These are phyloP conservation scores for Termitomyces sp. DNA, from an alignment of 768 basidiomycete genomes.

Conservation along the genomic window DNA sequence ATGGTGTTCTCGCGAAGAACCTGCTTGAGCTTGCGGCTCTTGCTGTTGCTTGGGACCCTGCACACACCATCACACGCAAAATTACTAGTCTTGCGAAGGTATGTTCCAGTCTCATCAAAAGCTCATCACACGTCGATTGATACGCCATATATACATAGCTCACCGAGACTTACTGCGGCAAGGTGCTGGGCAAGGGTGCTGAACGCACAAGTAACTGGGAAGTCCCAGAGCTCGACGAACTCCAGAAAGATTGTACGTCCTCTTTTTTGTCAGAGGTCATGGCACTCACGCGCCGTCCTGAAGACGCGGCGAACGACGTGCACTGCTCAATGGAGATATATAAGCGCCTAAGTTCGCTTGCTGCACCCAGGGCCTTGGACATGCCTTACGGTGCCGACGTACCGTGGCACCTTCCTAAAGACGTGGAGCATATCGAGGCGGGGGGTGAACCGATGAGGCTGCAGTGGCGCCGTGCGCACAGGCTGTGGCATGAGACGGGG, in stretches of 20 bases:
- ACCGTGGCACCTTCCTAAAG: background rate
- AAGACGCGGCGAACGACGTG: constrained; percentile 36
- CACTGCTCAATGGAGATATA: constrained; percentile 27
- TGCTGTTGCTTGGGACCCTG: constrained; percentile 24
- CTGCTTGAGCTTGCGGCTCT: constrained; percentile 30
- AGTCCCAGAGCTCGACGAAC: constrained; percentile 12
- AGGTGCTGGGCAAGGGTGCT: constrained; percentile 22
- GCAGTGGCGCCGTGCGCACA: constrained; percentile 28
- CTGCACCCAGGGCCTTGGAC: constrained; percentile 6
- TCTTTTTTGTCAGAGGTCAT: background rate
- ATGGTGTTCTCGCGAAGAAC: constrained; percentile 27
- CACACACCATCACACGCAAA: constrained; percentile 16
- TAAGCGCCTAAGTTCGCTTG: constrained; percentile 20
- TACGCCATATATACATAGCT: constrained; percentile 16
- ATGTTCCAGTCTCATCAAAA: background rate
- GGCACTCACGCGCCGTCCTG: background rate
- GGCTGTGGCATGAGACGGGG: constrained; percentile 22
- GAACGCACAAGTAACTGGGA: constrained; percentile 31
- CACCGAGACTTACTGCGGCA: constrained; percentile 24
- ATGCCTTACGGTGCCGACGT: background rate
- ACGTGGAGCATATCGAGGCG: background rate
- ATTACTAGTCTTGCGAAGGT: constrained; percentile 29
- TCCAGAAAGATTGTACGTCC: constrained; percentile 22
- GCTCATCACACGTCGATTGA: background rate
- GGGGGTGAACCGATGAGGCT: constrained; percentile 9